Percentiles rank a stretch among this genome's conserved stretches.
phyloP scores from a whole-genome alignment of 2,329 filamentous ascomycete species.

The Pseudocercospora macadamiae region DNA sequence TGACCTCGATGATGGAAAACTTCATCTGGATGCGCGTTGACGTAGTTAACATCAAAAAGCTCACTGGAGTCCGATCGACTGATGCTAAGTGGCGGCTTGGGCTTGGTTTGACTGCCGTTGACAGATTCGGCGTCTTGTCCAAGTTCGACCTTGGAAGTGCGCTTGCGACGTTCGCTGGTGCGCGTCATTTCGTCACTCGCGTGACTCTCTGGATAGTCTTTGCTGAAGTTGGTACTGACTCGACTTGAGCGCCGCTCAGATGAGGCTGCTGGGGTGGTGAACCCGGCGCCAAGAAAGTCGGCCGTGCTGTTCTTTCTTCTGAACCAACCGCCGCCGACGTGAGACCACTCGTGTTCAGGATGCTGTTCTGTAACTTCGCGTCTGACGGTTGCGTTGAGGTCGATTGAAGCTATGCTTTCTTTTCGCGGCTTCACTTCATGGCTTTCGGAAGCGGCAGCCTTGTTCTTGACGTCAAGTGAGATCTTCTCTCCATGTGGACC shows the following conservation, averaged over 20 bases:
- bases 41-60: slow-evolving; percentile 30
- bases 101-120: slow-evolving; percentile 15
- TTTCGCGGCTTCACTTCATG: slow-evolving; percentile 2
- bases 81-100: slow-evolving; percentile 4
- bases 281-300: slow-evolving; percentile 10
- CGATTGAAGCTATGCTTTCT: not conserved
- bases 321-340: slow-evolving; percentile 29
- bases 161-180: slow-evolving; percentile 17
- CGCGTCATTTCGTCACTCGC: slow-evolving; percentile 23
- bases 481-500: slow-evolving; percentile 13
- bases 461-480: not conserved
- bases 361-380: slow-evolving; percentile 16
- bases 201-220: slow-evolving; percentile 22
- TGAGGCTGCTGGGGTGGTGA: slow-evolving; percentile 18
- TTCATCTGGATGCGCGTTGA: slow-evolving; percentile 31
- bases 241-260: slow-evolving; percentile 27
- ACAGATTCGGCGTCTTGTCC: slow-evolving; percentile 11
- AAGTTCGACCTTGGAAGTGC: slow-evolving; percentile 17
- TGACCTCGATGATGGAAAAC: slow-evolving; percentile 33
- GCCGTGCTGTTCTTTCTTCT: slow-evolving; percentile 22
- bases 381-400: not conserved
- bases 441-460: not conserved
- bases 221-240: slow-evolving; percentile 21
- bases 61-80: slow-evolving; percentile 20
- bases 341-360: slow-evolving; percentile 26